Evolutionary conservation across 169 alveolate genomes (phyloP).

Genomic region (Toxoplasma gondii): DNA sequence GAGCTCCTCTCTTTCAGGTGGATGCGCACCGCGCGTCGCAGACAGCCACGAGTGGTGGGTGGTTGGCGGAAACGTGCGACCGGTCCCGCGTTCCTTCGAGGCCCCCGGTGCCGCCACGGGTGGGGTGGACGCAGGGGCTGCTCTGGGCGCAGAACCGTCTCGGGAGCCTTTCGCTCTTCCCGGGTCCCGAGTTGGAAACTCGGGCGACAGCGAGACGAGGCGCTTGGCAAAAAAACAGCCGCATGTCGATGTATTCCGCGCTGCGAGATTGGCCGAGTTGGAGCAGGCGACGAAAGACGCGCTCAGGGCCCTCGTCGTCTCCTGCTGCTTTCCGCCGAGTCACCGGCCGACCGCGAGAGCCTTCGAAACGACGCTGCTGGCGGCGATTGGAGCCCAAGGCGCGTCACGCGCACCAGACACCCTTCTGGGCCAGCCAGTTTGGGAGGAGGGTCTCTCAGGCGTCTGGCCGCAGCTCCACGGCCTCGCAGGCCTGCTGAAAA

Average conservation of each 20-base stretch:
- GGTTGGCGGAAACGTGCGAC: not conserved
- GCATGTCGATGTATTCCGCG: not conserved
- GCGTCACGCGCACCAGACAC: not conserved
- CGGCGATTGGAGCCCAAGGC: not conserved
- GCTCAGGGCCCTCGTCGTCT: not conserved
- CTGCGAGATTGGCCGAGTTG: constrained; percentile 18
- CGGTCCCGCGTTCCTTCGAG: not conserved
- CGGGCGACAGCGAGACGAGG: not conserved
- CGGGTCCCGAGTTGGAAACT: no score
- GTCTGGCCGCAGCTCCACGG: not conserved
- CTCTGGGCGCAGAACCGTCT: no score
- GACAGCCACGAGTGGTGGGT: constrained; percentile 4
- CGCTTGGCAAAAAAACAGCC: no score
- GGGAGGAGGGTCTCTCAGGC: not conserved
- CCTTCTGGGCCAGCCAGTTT: not conserved
- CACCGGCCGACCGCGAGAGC: not conserved
- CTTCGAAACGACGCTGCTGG: not conserved
- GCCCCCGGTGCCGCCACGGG: not conserved
- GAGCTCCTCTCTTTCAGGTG: not conserved
- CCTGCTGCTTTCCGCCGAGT: not conserved
- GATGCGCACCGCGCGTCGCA: not conserved
- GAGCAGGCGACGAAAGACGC: constrained; percentile 30
- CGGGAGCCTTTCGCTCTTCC: no score
- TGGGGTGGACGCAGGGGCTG: no score
- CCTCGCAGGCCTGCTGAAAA: not conserved